Conservation (phyloP, 2,329 filamentous ascomycete species). For the Leptodontidium sp. region DNA sequence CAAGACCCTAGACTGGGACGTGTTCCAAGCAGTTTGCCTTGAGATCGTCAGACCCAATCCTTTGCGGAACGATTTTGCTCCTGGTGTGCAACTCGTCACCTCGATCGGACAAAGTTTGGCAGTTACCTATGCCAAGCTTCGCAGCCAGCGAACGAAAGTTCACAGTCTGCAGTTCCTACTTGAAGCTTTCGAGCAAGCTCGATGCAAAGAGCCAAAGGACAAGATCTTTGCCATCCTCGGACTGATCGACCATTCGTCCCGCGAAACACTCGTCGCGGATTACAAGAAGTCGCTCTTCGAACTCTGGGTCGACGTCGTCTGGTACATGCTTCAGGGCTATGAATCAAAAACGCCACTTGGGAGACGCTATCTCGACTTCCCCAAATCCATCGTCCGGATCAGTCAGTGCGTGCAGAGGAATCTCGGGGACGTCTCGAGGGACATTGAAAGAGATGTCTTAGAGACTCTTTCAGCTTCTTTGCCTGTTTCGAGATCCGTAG, state of each 20-base stretch:
- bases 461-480: slow-evolving; percentile 1
- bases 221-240: background rate
- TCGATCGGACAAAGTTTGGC: background rate
- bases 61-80: too few relatives aligned
- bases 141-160: background rate
- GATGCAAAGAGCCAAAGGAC: slow-evolving; percentile 4
- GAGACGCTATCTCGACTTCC: background rate
- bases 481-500: background rate
- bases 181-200: background rate
- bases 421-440: background rate
- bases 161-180: background rate
- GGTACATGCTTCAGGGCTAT: background rate
- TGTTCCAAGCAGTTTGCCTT: background rate
- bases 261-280: background rate
- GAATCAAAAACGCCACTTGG: slow-evolving; percentile 8
- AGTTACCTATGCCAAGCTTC: background rate
- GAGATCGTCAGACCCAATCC: background rate
- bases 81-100: too few relatives aligned
- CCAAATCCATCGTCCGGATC: background rate
- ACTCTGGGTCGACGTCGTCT: background rate
- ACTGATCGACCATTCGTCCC: background rate
- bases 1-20: background rate
- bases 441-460: slow-evolving; percentile 1
- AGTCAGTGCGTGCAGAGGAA: background rate
- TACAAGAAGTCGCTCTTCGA: slow-evolving; percentile 1